phyloP scores from a whole-genome alignment of 2,329 filamentous ascomycete genomes.

The Scortechinia acanthostroma region DNA sequence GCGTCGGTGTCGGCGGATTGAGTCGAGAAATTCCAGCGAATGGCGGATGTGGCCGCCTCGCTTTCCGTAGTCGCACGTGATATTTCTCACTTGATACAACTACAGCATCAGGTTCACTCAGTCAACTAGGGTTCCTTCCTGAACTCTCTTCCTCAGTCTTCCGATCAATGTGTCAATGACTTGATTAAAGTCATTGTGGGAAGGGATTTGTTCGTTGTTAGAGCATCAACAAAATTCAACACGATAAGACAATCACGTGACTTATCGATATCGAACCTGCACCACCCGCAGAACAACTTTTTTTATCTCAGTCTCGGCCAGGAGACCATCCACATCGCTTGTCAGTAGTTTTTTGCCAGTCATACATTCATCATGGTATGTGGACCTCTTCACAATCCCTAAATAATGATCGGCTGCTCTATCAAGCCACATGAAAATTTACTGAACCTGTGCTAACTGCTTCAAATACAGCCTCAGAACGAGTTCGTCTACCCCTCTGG shows the following conservation, averaged over 20 bases:
- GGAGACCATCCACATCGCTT: background rate
- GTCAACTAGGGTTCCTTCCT: no score
- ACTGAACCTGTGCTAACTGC: background rate
- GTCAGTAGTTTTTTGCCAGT: no score
- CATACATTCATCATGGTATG: background rate
- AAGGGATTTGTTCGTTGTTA: no score
- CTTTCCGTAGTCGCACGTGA: background rate
- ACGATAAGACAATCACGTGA: slow-evolving; percentile 2
- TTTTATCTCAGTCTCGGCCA: background rate
- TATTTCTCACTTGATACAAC: background rate
- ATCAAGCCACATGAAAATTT: background rate
- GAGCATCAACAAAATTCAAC: background rate
- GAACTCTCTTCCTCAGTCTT: no score
- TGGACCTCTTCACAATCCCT: background rate
- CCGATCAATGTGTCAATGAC: no score
- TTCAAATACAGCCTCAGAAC: slow-evolving; percentile 1
- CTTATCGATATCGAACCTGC: background rate
- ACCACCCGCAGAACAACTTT: background rate
- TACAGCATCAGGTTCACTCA: background rate
- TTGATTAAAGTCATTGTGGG: no score
- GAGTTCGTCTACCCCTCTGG: slow-evolving; percentile 4
- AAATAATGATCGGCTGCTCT: background rate
- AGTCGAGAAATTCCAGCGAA: background rate
- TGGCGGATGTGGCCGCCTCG: background rate
- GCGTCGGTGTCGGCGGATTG: no score